Base-by-base conservation (phyloP, 768 basidiomycete genomes). In the Bullera alba region DNA sequence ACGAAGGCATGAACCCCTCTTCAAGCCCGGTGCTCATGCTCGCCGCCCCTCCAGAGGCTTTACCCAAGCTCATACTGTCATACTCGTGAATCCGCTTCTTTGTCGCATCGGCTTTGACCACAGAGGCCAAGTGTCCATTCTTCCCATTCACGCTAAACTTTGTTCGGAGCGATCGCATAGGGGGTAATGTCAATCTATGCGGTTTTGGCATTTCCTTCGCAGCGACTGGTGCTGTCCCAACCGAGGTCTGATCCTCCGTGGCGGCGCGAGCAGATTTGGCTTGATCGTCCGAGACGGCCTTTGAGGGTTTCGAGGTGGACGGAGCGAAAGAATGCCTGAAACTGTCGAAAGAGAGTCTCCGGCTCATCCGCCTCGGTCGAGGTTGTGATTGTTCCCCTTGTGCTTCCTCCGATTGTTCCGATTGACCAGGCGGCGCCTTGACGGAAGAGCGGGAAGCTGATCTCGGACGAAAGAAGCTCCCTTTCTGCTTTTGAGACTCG, bases 111-210 rank as follows among this genome's bases (percentile, higher is more conserved):
- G 45, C 53, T 42, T 46, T 46, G n/a, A 36, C 47, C 19, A 21
- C 43, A 3, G 36, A 39, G 8, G 38, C 26, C 4, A 34, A 29
- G 7, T 12, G 17, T 8, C 37, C 38, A 26, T 30, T 22, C 19
- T 51, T 50, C 7, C 21, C 36, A 2, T 27, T 44, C 5, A 58
- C 52, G 5, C 42, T 22, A 46, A 59, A 59, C 30, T 55, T 59
- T 17, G 26, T 48, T 26, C 57, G 23, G 46, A 49, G 49, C 15
- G 46, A 48, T 23, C 57, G 27, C 15, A 34, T 48, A 5, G 45
- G 43, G 19, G 57, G 57, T 42, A 58, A 49, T 4, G 48, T 45
- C 30, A 50, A 26, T 5, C 29, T 16, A 38, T 42, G 50, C 23
- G 41, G 25, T 35, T 42, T n/a, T n/a, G n/a, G n/a, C n/a, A n/a